Conservation (phyloP, 2,329 filamentous ascomycete species). For the Trichoderma oligosporum region DNA sequence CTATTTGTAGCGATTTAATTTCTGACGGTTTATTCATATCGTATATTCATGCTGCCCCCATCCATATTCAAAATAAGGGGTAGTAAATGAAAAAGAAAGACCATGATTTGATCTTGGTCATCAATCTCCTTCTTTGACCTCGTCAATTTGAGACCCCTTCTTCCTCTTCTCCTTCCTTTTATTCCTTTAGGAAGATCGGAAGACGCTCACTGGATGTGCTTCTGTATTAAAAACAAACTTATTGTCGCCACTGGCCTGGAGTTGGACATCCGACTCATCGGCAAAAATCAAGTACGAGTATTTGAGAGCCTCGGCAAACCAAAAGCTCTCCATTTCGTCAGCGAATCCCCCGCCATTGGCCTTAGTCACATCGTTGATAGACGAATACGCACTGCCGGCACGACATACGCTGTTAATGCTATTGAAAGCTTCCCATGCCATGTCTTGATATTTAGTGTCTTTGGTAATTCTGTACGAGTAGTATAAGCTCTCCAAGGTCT, state of each 20-base stretch:
- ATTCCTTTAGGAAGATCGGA: not conserved
- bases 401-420: constrained; percentile 62
- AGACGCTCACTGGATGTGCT: constrained; percentile 41
- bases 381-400: constrained; percentile 63
- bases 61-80: not conserved
- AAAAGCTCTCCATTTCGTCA: constrained; percentile 82
- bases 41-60: not conserved
- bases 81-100: no score
- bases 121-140: no score
- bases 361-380: constrained; percentile 63
- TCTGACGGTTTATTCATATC: not conserved
- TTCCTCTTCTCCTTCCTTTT: not conserved
- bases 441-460: constrained; percentile 72
- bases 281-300: constrained; percentile 72
- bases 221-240: constrained; percentile 50
- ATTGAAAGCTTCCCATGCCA: constrained; percentile 76
- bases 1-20: constrained; percentile 6
- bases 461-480: constrained; percentile 81
- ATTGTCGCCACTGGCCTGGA: constrained; percentile 44
- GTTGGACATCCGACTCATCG: constrained; percentile 53
- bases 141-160: no score
- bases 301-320: constrained; percentile 85
- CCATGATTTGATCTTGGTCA: no score
- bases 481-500: constrained; percentile 81
- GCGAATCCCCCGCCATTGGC: constrained; percentile 55